A percentile compares a stretch with the other conserved stretches of the same genome.
phyloP scores from a whole-genome alignment of 768 basidiomycete species.

The Crassisporium funariophilum region DNA sequence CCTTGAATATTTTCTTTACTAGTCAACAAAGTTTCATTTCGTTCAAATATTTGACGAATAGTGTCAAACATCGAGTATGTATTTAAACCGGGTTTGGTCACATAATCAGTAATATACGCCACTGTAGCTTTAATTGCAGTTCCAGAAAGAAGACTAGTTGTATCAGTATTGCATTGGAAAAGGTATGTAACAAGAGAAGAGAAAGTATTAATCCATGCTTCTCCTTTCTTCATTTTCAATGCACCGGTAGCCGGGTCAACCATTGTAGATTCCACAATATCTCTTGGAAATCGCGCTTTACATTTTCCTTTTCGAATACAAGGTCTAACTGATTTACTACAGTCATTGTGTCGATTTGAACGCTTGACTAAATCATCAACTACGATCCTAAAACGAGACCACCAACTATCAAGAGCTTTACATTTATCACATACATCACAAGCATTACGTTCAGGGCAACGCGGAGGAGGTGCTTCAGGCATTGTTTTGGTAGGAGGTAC shows the following conservation, averaged over 20 bases:
- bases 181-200: constrained; percentile 29
- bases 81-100: constrained; percentile 35
- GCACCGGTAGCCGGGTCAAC: constrained; percentile 26
- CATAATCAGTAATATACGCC: constrained; percentile 38
- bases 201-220: constrained; percentile 35
- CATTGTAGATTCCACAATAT: constrained; percentile 20
- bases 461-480: constrained; percentile 19
- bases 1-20: neutral
- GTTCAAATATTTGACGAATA: constrained; percentile 21
- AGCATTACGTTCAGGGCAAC: constrained; percentile 9
- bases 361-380: constrained; percentile 28
- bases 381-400: constrained; percentile 13
- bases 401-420: constrained; percentile 15
- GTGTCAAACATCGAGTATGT: constrained; percentile 35
- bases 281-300: constrained; percentile 35
- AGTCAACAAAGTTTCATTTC: constrained; percentile 18
- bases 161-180: constrained; percentile 38
- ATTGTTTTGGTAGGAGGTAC: constrained; percentile 25
- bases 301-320: constrained; percentile 23
- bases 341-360: constrained; percentile 33
- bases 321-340: constrained; percentile 15
- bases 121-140: constrained; percentile 36
- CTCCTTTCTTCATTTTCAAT: constrained; percentile 31
- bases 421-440: constrained; percentile 9
- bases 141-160: constrained; percentile 33